Percentiles rank a stretch among this genome's conserved stretches.
Evolutionary conservation across 371 early-diverging fungal species (phyloP).

Genomic region (Coemansia sp.): DNA sequence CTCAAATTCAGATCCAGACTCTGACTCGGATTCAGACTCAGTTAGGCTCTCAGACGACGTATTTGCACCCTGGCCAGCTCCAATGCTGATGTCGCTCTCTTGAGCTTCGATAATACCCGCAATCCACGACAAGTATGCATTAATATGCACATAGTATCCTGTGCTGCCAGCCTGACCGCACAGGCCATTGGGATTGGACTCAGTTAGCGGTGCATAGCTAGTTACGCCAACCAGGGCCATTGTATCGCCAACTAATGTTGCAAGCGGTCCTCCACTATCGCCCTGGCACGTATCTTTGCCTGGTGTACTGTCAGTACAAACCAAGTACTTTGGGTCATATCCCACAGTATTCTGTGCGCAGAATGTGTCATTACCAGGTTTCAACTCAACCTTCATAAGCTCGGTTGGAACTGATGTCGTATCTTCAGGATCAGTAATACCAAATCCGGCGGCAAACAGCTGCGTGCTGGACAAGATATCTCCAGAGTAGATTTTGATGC

Average conservation of each 20-base stretch:
- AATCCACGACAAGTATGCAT: slow-evolving; percentile 45
- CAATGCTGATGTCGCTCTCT: slow-evolving; percentile 10
- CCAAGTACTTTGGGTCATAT: slow-evolving; percentile 21
- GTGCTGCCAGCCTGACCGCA: slow-evolving; percentile 41
- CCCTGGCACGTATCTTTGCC: slow-evolving; percentile 55
- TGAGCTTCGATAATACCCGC: slow-evolving; percentile 9
- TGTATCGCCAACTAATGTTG: slow-evolving; percentile 10
- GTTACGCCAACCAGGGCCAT: slow-evolving; percentile 45
- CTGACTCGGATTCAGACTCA: background rate
- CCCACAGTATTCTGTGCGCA: slow-evolving; percentile 13
- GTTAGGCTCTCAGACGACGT: background rate
- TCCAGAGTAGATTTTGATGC: slow-evolving; percentile 35
- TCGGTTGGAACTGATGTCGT: slow-evolving; percentile 6
- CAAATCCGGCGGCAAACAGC: slow-evolving; percentile 52
- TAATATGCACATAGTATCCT: slow-evolving; percentile 45
- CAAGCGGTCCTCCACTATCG: slow-evolving; percentile 55
- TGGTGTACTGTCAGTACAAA: slow-evolving; percentile 48
- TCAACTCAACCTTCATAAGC: slow-evolving; percentile 40
- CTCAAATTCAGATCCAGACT: background rate
- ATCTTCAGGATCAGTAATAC: slow-evolving; percentile 27
- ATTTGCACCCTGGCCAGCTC: background rate
- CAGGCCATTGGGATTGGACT: slow-evolving; percentile 17
- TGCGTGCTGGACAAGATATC: background rate
- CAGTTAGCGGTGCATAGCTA: slow-evolving; percentile 38
- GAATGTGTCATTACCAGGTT: slow-evolving; percentile 15